Conservation (phyloP, 805 yeast species). For the Candida silvicultrix region DNA sequence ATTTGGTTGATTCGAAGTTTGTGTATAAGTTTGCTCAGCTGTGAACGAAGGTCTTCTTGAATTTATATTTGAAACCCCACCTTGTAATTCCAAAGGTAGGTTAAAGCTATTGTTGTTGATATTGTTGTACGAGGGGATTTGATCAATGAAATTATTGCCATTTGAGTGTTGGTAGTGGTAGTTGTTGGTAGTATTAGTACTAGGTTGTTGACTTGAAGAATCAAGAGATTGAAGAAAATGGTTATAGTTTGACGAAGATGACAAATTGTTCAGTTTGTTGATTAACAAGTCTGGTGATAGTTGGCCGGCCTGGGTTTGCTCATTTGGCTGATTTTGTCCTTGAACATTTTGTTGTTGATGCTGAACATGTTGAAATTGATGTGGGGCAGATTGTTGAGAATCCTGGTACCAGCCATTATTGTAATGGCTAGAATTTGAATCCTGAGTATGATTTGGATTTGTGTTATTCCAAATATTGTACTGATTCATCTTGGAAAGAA, state of each 20-base stretch:
- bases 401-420: no score
- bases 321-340: conserved; percentile 8
- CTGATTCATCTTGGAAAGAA: conserved; percentile 4
- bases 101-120: conserved; percentile 12
- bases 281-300: conserved; percentile 20
- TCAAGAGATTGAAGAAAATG: conserved; percentile 9
- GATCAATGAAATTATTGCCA: neutral
- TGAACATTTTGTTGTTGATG: neutral
- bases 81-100: conserved; percentile 54
- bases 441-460: neutral
- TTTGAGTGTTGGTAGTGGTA: conserved; percentile 4
- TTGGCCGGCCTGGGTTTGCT: no score
- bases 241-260: conserved; percentile 12
- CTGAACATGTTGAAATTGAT: neutral
- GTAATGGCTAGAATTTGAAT: no score
- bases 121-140: conserved; percentile 1
- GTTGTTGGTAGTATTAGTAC: neutral
- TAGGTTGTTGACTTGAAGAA: neutral
- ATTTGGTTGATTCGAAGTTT: conserved; percentile 21
- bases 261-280: conserved; percentile 15
- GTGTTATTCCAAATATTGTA: conserved; percentile 10
- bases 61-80: conserved; percentile 54
- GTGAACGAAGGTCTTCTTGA: conserved; percentile 73
- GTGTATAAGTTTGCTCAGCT: conserved; percentile 44
- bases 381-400: neutral